phyloP scores from a whole-genome alignment of 139 green algal genomes.

The Coelastrella sp. region DNA sequence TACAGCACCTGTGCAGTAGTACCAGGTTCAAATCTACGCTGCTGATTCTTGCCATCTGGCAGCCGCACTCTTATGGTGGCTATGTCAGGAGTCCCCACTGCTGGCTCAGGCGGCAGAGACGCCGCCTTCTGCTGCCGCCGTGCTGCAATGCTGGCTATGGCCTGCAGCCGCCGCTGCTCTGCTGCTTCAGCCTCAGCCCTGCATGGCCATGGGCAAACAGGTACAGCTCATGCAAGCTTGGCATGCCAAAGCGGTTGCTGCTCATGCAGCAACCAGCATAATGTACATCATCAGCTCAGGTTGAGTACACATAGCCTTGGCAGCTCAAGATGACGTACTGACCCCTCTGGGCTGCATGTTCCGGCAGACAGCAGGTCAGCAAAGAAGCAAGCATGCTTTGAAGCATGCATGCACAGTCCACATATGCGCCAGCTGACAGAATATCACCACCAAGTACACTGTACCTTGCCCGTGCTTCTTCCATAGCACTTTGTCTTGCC shows the following conservation, averaged over 20 bases:
- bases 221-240: not conserved
- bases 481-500: constrained; percentile 34
- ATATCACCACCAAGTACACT: not conserved
- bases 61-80: constrained; percentile 77
- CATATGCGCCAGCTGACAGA: too few relatives aligned
- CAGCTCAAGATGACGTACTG: too few relatives aligned
- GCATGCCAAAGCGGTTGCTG: not conserved
- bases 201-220: not conserved
- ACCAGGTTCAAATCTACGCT: constrained; percentile 70
- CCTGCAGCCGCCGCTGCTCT: constrained; percentile 52
- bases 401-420: too few relatives aligned
- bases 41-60: constrained; percentile 73
- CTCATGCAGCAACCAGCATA: not conserved
- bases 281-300: not conserved
- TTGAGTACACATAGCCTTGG: too few relatives aligned
- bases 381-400: too few relatives aligned
- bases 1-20: constrained; percentile 57
- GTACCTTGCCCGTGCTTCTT: constrained; percentile 46
- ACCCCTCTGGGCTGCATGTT: too few relatives aligned
- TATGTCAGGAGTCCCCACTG: constrained; percentile 39
- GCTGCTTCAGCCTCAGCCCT: constrained; percentile 71
- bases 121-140: constrained; percentile 58
- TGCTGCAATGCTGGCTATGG: constrained; percentile 52
- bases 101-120: constrained; percentile 68
- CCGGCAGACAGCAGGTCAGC: too few relatives aligned